Evolutionary conservation across 805 yeast genomes (phyloP).

Genomic region (Lipomyces anomalus): DNA sequence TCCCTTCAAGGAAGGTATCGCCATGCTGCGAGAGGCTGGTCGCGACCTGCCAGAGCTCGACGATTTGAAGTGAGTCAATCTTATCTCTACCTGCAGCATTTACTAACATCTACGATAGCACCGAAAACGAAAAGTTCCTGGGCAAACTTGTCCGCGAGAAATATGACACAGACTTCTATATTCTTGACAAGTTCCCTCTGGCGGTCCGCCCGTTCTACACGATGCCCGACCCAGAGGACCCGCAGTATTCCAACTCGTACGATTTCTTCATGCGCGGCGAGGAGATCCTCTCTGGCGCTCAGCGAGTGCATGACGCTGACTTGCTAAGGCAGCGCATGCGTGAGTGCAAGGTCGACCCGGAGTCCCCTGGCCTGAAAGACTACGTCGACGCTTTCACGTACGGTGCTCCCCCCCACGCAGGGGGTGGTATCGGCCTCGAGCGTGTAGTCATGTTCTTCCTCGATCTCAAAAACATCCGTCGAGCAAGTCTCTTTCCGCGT

Average conservation of each 20-base stretch:
- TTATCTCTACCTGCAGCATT: background rate
- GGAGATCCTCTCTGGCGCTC: conserved; percentile 98
- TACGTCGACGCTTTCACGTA: conserved; percentile 87
- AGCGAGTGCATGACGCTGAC: conserved; percentile 93
- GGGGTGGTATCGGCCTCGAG: conserved; percentile 99
- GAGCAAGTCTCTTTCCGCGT: conserved; percentile 99
- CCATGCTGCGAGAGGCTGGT: conserved; percentile 79
- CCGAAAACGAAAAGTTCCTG: conserved; percentile 90
- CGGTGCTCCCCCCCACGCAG: conserved; percentile 99
- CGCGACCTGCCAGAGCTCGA: conserved; percentile 43
- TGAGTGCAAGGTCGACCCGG: conserved; percentile 76
- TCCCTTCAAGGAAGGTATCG: conserved; percentile 86
- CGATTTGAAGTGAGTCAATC: conserved; percentile 18
- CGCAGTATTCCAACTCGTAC: conserved; percentile 92
- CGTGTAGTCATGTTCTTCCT: conserved; percentile 98
- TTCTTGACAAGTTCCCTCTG: conserved; percentile 96
- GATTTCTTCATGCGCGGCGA: conserved; percentile 99
- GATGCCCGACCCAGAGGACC: conserved; percentile 93
- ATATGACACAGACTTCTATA: conserved; percentile 95
- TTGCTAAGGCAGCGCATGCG: conserved; percentile 75
- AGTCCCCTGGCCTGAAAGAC: conserved; percentile 76
- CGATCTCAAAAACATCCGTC: conserved; percentile 93
- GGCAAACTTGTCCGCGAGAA: conserved; percentile 89
- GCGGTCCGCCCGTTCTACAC: conserved; percentile 98
- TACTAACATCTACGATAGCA: conserved; percentile 43